These are phyloP conservation scores for Dimocarpus longan DNA, from an alignment of 345 rosid species.

Conservation along the genomic window DNA sequence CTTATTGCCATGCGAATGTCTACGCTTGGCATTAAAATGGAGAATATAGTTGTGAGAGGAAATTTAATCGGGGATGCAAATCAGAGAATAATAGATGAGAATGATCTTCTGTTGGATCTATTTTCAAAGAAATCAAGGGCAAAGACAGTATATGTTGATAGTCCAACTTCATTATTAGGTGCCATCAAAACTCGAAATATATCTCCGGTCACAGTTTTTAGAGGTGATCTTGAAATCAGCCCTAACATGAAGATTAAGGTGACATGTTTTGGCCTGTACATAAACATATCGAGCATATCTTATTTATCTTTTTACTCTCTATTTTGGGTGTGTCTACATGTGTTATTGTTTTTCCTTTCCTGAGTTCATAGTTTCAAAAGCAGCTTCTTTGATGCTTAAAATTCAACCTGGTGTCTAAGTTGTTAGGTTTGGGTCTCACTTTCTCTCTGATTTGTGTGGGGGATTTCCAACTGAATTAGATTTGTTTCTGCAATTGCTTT, in stretches of 20 bases:
- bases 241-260: constrained; percentile 83
- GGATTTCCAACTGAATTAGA: neutral
- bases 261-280: constrained; percentile 21
- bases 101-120: constrained; percentile 65
- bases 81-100: constrained; percentile 59
- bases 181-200: constrained; percentile 73
- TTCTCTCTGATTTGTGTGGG: neutral
- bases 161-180: constrained; percentile 77
- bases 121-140: constrained; percentile 59
- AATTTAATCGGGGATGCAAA: constrained; percentile 32
- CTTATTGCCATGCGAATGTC: constrained; percentile 69
- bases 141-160: constrained; percentile 63
- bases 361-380: neutral
- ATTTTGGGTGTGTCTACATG: neutral
- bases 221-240: constrained; percentile 85
- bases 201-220: constrained; percentile 76
- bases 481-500: neutral
- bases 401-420: neutral
- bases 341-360: neutral
- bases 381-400: constrained; percentile 6
- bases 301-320: neutral
- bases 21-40: constrained; percentile 69
- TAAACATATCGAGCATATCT: constrained; percentile 2
- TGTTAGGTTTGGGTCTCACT: neutral
- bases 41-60: constrained; percentile 66